Base-by-base conservation (phyloP, 1,284 basidiomycete genomes). In the Kwoniella shivajii region DNA sequence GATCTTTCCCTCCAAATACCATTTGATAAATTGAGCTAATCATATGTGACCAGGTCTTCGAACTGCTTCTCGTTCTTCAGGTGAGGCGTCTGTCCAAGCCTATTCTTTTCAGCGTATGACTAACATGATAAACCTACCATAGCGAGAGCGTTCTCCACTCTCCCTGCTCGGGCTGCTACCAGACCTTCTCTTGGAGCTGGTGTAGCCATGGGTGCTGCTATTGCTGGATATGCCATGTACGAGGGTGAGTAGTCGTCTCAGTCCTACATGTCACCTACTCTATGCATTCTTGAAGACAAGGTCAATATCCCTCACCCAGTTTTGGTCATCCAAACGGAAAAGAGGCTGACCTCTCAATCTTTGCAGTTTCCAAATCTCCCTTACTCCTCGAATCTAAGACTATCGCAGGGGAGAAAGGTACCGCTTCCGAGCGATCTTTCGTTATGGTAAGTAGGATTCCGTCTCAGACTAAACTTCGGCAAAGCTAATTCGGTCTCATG, bases 341-440 rank as follows among this genome's bases (percentile, higher is more conserved):
- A 7, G 18, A 2, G 27, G 37, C 46, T 48, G 39, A 47, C 33
- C 20, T 24, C 26, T 1, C 31, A 6, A 13, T 27, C 14, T 37
- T 2, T 18, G 9, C 18, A 69, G 65, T 51, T 45, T 46, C 53
- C 48, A 58, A 64, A 48, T 47, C 58, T 14, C 68, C 68, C 26
- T 48, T 64, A 50, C 72, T 79, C 54, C 79, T 79, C 59, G 77
- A 76, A 42, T 59, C 72, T 41, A 74, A 72, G 67, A 79, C 78
- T 57, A 78, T 80, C 53, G 78, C 79, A n/a, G 79, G 79, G 39
- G 77, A 78, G 66, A 74, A 78, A 65, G 73, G 75, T 27, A 80
- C 78, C 34, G 67, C 66, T 38, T 65, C 71, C 33, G 79, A 80
- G 69, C 68, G 76, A 53, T 78, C 77, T 49, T 80, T 79, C 64